These are phyloP conservation scores for Colletotrichum echinochloae DNA, from an alignment of 2,329 filamentous ascomycete species.

Conservation along the genomic window DNA sequence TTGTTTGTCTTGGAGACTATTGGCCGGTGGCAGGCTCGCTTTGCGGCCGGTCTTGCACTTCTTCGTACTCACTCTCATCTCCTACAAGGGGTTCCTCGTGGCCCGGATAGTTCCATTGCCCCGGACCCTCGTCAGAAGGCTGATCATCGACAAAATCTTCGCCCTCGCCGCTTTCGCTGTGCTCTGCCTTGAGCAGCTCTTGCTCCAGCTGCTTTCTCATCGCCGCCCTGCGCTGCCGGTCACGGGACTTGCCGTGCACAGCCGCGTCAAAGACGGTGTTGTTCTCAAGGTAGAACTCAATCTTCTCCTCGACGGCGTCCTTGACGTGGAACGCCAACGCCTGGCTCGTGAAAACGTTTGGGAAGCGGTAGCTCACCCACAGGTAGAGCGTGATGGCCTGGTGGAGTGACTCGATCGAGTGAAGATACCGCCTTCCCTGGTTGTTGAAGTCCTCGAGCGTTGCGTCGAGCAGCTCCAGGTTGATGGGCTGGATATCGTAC, in stretches of 20 bases:
- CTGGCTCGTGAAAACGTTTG: constrained; percentile 82
- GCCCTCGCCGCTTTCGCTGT: constrained; percentile 39
- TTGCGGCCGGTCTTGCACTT: constrained; percentile 14
- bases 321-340: constrained; percentile 84
- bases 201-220: constrained; percentile 38
- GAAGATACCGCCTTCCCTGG: constrained; percentile 65
- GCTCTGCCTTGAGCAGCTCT: constrained; percentile 48
- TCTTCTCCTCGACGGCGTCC: constrained; percentile 78
- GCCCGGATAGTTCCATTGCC: constrained; percentile 50
- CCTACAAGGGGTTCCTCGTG: constrained; percentile 51
- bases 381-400: constrained; percentile 86
- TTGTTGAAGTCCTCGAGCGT: constrained; percentile 52
- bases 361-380: constrained; percentile 92
- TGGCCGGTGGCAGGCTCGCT: neutral
- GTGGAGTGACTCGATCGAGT: constrained; percentile 81
- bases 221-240: constrained; percentile 20
- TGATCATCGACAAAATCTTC: constrained; percentile 36
- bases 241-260: constrained; percentile 41
- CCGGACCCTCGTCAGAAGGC: constrained; percentile 43
- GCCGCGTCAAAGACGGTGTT: constrained; percentile 44
- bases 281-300: constrained; percentile 69
- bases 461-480: constrained; percentile 80
- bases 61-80: constrained; percentile 26
- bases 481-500: constrained; percentile 76
- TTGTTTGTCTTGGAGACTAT: neutral